phyloP scores from a whole-genome alignment of 1,284 basidiomycete genomes.

The Trichosporon sp. region DNA sequence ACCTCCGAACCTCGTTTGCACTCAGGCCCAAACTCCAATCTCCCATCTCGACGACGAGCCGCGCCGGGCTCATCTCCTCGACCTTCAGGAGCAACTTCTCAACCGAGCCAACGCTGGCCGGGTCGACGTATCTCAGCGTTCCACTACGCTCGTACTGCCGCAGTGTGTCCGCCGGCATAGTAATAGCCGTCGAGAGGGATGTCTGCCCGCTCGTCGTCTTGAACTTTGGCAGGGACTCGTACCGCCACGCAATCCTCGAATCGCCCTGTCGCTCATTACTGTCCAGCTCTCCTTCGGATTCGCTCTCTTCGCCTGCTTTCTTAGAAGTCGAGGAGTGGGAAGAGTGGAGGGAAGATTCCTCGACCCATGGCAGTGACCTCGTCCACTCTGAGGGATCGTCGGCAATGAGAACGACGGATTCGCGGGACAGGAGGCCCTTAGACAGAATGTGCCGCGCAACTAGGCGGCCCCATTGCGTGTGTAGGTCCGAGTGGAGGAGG shows the following conservation, averaged over 20 bases:
- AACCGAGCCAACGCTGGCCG: not conserved
- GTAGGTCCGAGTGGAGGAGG: slow-evolving; percentile 70
- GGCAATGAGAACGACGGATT: slow-evolving; percentile 65
- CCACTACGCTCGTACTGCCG: not conserved
- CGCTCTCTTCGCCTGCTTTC: slow-evolving; percentile 45
- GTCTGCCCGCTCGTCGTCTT: not conserved
- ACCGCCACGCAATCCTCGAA: slow-evolving; percentile 83
- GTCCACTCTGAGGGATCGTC: slow-evolving; percentile 54
- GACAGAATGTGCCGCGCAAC: slow-evolving; percentile 81
- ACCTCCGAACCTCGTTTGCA: slow-evolving; percentile 60
- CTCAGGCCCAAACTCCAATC: slow-evolving; percentile 60
- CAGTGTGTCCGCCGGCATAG: not conserved
- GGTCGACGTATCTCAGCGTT: not conserved
- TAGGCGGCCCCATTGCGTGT: slow-evolving; percentile 79
- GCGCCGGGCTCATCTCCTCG: not conserved
- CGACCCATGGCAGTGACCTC: slow-evolving; percentile 71
- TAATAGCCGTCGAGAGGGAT: not conserved
- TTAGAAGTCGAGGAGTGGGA: slow-evolving; percentile 14
- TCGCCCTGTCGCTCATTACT: slow-evolving; percentile 49
- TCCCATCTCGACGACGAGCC: slow-evolving; percentile 60
- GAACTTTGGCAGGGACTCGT: slow-evolving; percentile 85
- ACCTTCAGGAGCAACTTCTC: not conserved
- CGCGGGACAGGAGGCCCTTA: slow-evolving; percentile 71
- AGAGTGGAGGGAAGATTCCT: slow-evolving; percentile 27
- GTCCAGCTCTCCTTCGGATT: slow-evolving; percentile 53